phyloP scores from a whole-genome alignment of 192 early-diverging fungal genomes.

The Cetraspora pellucida region DNA sequence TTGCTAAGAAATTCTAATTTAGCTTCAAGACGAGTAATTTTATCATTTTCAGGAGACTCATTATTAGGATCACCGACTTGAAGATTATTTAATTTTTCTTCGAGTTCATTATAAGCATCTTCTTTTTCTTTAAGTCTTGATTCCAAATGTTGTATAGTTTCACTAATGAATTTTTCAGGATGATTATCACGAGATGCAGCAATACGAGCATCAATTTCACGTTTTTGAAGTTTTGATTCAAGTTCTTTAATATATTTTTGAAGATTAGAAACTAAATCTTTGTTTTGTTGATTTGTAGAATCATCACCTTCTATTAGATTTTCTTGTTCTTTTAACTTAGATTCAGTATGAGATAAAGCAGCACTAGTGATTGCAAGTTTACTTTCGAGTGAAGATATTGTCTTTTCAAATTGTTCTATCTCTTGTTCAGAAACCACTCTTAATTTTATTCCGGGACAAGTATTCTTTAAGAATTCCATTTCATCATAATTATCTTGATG shows the following conservation, averaged over 20 bases:
- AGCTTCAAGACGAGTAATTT: no score
- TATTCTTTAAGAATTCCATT: neutral
- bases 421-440: slow-evolving; percentile 56
- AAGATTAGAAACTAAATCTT: neutral
- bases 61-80: no score
- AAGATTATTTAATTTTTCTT: slow-evolving; percentile 1
- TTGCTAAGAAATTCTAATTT: no score
- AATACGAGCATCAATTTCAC: neutral
- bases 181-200: neutral
- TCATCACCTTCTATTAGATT: slow-evolving; percentile 38
- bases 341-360: slow-evolving; percentile 57
- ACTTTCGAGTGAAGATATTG: slow-evolving; percentile 60
- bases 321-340: slow-evolving; percentile 57
- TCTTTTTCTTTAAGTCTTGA: neutral
- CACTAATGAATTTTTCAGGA: slow-evolving; percentile 4
- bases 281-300: neutral
- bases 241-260: slow-evolving; percentile 25
- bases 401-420: slow-evolving; percentile 65
- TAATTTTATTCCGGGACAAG: neutral
- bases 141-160: slow-evolving; percentile 2
- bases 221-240: slow-evolving; percentile 6
- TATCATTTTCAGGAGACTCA: no score
- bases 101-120: neutral
- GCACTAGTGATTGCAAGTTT: slow-evolving; percentile 59
- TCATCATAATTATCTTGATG: slow-evolving; percentile 28